Percentiles rank a stretch among this genome's conserved stretches.
phyloP scores from a whole-genome alignment of 176 grass and related monocot genomes.

The Bothriochloa decipiens region DNA sequence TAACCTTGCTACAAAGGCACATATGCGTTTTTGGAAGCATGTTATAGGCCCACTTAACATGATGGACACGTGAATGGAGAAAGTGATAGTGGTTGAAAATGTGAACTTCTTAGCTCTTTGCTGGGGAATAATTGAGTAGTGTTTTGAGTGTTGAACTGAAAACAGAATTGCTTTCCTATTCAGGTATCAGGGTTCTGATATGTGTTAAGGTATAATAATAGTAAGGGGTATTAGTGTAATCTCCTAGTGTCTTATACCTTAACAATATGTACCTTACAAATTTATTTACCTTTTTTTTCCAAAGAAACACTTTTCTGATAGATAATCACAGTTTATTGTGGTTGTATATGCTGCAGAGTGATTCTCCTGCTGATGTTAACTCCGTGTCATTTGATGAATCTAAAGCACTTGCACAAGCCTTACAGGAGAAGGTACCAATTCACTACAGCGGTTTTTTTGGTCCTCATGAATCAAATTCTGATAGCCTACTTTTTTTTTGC shows the following conservation, averaged over 20 bases:
- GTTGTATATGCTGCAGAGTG: conserved; percentile 46
- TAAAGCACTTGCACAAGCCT: conserved; percentile 80
- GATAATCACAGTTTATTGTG: conserved; percentile 27
- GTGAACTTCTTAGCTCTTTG: background rate
- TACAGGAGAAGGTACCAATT: conserved; percentile 81
- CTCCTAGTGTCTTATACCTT: no score
- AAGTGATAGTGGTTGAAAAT: conserved; percentile 4
- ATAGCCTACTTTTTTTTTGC: background rate
- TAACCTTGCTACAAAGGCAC: background rate
- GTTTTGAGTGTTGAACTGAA: background rate
- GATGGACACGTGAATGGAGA: background rate
- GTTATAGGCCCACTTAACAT: background rate
- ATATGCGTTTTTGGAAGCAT: background rate
- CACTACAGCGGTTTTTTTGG: background rate
- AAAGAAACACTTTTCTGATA: conserved; percentile 1
- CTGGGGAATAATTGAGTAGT: background rate
- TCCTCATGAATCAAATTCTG: background rate
- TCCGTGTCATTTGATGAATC: conserved; percentile 49
- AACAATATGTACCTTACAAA: background rate
- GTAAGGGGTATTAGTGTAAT: no score
- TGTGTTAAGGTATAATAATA: no score
- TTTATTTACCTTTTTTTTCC: background rate
- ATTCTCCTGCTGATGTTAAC: conserved; percentile 38
- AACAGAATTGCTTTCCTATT: background rate
- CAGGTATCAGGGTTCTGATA: conserved; percentile 15